Conservation (phyloP, 305 asterid genomes). For the Nicotiana rustica region DNA sequence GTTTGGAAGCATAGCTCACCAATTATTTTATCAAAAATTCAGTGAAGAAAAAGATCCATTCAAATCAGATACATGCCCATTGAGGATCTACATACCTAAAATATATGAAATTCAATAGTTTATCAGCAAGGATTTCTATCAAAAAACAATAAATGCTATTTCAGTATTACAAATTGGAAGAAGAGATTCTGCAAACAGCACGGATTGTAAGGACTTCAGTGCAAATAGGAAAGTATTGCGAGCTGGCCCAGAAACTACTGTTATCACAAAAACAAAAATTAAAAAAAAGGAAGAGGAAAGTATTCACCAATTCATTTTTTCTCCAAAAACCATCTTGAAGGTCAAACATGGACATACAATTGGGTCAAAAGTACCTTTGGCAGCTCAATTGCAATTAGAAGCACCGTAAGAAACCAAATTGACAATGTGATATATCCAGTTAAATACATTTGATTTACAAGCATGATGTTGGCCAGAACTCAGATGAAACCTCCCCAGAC, state of each 20-base stretch:
- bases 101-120: constrained; percentile 23
- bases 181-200: background rate
- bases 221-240: background rate
- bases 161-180: constrained; percentile 20
- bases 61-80: constrained; percentile 19
- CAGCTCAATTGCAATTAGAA: constrained; percentile 28
- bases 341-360: background rate
- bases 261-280: too few relatives aligned
- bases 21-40: background rate
- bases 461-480: background rate
- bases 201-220: background rate
- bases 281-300: too few relatives aligned
- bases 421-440: constrained; percentile 15
- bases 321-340: constrained; percentile 17
- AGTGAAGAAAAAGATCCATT: constrained; percentile 16
- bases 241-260: too few relatives aligned
- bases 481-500: too few relatives aligned
- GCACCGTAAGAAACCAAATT: background rate
- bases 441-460: background rate
- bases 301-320: background rate
- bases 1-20: constrained; percentile 22
- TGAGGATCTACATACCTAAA: background rate
- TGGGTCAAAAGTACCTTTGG: constrained; percentile 26
- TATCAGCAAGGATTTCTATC: constrained; percentile 10
- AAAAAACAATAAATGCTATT: constrained; percentile 11